Evolutionary conservation across 768 basidiomycete species (phyloP).

Genomic region (Fomitopsis serialis): DNA sequence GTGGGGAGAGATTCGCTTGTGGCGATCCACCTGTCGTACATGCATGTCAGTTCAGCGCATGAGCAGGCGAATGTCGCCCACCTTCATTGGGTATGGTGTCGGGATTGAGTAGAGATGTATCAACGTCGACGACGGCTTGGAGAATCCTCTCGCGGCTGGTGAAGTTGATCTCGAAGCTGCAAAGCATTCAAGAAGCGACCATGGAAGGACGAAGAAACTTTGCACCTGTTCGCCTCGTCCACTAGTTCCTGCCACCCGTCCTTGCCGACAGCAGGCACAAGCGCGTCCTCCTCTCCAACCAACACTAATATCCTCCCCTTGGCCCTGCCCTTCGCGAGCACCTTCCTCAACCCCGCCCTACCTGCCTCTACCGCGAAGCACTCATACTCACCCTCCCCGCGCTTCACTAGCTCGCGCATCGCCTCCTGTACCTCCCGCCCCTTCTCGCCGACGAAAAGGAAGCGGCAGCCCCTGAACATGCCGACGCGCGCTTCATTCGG

Average conservation of each 20-base stretch:
- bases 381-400: conserved; percentile 60
- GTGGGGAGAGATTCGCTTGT: conserved; percentile 27
- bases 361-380: conserved; percentile 50
- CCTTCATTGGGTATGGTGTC: background rate
- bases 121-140: conserved; percentile 39
- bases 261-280: conserved; percentile 46
- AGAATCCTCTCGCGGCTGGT: conserved; percentile 43
- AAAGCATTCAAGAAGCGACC: background rate
- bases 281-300: conserved; percentile 42
- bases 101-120: conserved; percentile 26
- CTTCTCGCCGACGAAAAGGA: conserved; percentile 57
- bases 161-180: conserved; percentile 39
- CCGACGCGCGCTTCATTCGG: conserved; percentile 58
- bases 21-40: too few relatives aligned
- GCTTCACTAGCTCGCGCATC: conserved; percentile 46
- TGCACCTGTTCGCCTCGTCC: conserved; percentile 45
- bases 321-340: conserved; percentile 45
- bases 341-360: conserved; percentile 42
- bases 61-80: background rate
- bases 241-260: conserved; percentile 51
- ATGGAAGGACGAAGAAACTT: background rate
- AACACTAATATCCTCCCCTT: conserved; percentile 41
- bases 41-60: too few relatives aligned
- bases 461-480: conserved; percentile 48
- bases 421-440: conserved; percentile 43